Percentiles rank a stretch among this genome's conserved stretches.
phyloP scores from a whole-genome alignment of 331 rosid species.

The Telfairia occidentalis region DNA sequence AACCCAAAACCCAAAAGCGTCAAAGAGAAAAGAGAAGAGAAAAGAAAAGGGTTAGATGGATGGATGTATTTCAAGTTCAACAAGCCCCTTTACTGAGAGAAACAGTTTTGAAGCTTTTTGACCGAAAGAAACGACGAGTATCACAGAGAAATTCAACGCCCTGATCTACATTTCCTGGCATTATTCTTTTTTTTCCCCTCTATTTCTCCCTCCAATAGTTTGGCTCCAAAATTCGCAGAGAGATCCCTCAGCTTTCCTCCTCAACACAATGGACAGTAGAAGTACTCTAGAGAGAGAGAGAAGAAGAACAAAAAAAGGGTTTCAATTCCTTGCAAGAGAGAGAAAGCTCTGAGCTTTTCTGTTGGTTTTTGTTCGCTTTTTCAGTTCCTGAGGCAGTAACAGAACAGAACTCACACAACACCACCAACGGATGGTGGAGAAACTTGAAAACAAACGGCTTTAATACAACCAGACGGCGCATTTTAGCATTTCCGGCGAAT shows the following conservation, averaged over 20 bases:
- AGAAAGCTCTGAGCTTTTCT: background rate
- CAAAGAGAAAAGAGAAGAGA: background rate
- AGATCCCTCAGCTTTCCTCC: conserved; percentile 8
- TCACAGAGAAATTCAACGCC: conserved; percentile 21
- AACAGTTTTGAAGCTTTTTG: conserved; percentile 24
- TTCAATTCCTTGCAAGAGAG: background rate
- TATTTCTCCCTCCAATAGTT: background rate
- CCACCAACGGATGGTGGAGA: conserved; percentile 1
- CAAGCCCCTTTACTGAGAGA: conserved; percentile 4
- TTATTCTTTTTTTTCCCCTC: conserved; percentile 8
- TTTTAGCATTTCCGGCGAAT: conserved; percentile 1
- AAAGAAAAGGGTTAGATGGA: conserved; percentile 14
- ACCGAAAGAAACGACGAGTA: conserved; percentile 14
- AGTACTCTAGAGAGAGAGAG: background rate
- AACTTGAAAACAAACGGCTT: conserved; percentile 6
- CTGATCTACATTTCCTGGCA: conserved; percentile 26
- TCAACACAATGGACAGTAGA: background rate
- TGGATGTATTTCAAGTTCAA: too few relatives aligned
- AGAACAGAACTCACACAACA: background rate
- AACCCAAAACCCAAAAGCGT: background rate
- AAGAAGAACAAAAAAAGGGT: background rate
- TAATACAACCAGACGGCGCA: conserved; percentile 2
- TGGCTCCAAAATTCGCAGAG: conserved; percentile 11
- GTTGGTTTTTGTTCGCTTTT: background rate
- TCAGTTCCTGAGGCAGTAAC: background rate